These are phyloP conservation scores for Pseudogymnoascus sp. DNA, from an alignment of 2,329 filamentous ascomycete species.

Conservation along the genomic window DNA sequence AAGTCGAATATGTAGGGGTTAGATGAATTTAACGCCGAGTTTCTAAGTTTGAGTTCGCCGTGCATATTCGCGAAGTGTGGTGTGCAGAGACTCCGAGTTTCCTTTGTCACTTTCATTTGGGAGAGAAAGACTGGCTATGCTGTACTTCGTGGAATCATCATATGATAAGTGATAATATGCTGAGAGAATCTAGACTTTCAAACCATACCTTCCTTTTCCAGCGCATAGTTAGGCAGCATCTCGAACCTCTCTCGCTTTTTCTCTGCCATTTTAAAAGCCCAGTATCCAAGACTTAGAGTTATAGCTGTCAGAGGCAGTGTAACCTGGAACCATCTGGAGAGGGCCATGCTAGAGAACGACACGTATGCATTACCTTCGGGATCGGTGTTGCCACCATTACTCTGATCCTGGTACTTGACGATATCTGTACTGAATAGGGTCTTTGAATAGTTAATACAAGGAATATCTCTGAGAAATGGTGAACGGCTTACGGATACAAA, in stretches of 20 bases:
- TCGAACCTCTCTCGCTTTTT: background rate
- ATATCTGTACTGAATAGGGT: constrained; percentile 36
- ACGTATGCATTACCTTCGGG: constrained; percentile 6
- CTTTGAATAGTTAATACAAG: constrained; percentile 14
- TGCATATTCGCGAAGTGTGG: too few relatives aligned
- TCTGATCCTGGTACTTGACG: constrained; percentile 28
- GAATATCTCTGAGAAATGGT: background rate
- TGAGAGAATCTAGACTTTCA: too few relatives aligned
- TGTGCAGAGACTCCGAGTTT: too few relatives aligned
- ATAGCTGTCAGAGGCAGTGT: constrained; percentile 31
- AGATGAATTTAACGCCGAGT: background rate
- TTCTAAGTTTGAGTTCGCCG: too few relatives aligned
- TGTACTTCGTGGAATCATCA: too few relatives aligned
- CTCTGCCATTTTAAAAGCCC: constrained; percentile 9
- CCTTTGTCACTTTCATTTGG: too few relatives aligned
- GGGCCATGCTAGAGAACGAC: constrained; percentile 25
- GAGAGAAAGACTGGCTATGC: too few relatives aligned
- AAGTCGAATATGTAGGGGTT: background rate
- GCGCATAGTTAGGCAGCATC: background rate
- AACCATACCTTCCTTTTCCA: background rate
- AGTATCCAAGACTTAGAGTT: constrained; percentile 20
- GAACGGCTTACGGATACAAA: constrained; percentile 28
- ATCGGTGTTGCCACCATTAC: background rate
- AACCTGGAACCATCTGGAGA: constrained; percentile 31
- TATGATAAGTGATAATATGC: too few relatives aligned